Percentiles rank a stretch among this genome's conserved stretches.
phyloP scores from a whole-genome alignment of 805 yeast species.

The Saturnispora hagleri region DNA sequence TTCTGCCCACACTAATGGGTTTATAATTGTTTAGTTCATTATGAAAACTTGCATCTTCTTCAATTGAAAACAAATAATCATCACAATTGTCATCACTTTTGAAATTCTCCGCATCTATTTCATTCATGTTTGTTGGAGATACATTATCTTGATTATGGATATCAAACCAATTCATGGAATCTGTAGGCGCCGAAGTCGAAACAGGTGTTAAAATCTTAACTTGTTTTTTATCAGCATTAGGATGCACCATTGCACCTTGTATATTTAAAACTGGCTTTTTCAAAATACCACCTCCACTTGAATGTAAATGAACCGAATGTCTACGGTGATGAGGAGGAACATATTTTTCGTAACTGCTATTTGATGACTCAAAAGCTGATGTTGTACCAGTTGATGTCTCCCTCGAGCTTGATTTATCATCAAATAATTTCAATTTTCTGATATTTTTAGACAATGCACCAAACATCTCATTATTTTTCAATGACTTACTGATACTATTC shows the following conservation, averaged over 20 bases:
- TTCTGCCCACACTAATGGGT: background rate
- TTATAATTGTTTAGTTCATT: background rate
- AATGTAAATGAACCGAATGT: constrained; percentile 23
- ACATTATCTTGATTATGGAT: background rate
- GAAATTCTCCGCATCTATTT: background rate
- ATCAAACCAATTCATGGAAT: constrained; percentile 27
- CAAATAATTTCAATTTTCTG: constrained; percentile 6
- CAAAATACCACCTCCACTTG: constrained; percentile 15
- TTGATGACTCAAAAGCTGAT: constrained; percentile 21
- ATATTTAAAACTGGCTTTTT: constrained; percentile 10
- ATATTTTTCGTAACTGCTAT: constrained; percentile 25
- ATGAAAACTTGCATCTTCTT: constrained; percentile 10
- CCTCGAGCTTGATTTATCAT: constrained; percentile 16
- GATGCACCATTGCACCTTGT: background rate
- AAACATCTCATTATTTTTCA: background rate
- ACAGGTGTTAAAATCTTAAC: constrained; percentile 18
- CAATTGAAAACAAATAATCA: constrained; percentile 13
- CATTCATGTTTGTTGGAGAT: background rate
- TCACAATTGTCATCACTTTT: constrained; percentile 8
- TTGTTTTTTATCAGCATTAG: constrained; percentile 12
- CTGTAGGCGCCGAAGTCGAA: constrained; percentile 31
- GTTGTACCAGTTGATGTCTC: constrained; percentile 22
- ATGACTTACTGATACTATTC: constrained; percentile 7
- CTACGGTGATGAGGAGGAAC: constrained; percentile 49
- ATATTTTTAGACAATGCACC: background rate